Conservation (phyloP, 257 asterid species). For the Solanum ossicruentum region DNA sequence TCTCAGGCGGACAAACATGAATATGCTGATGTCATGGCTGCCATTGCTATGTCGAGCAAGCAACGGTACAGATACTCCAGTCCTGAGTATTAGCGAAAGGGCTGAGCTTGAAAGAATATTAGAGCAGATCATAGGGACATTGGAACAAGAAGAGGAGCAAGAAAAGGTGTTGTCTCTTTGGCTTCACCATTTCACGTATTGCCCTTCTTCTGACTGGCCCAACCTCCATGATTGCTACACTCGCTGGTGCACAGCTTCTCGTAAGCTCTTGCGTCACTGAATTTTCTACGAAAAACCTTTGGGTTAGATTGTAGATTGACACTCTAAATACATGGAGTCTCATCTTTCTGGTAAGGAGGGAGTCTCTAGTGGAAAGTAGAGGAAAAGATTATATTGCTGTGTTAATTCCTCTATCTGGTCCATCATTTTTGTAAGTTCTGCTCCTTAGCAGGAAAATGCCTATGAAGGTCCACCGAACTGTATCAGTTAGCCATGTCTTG, state of each 20-base stretch:
- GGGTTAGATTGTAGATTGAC: neutral
- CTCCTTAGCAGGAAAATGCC: neutral
- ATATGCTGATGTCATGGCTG: slow-evolving; percentile 60
- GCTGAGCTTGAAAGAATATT: slow-evolving; percentile 51
- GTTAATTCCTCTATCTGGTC: neutral
- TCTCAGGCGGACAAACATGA: slow-evolving; percentile 41
- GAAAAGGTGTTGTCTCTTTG: slow-evolving; percentile 73
- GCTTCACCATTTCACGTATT: slow-evolving; percentile 81
- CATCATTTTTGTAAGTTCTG: neutral
- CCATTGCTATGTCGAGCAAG: slow-evolving; percentile 78
- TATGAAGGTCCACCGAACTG: neutral
- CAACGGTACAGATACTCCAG: slow-evolving; percentile 65
- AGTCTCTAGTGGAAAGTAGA: neutral
- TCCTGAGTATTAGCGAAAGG: slow-evolving; percentile 45
- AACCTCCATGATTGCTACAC: slow-evolving; percentile 63
- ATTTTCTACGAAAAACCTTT: neutral
- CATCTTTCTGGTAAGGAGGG: neutral
- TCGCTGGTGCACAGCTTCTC: slow-evolving; percentile 57
- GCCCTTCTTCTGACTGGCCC: slow-evolving; percentile 88
- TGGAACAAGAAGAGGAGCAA: slow-evolving; percentile 66
- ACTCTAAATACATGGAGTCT: neutral
- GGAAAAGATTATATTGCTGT: neutral
- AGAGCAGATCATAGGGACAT: slow-evolving; percentile 44
- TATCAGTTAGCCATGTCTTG: neutral
- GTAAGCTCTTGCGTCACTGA: slow-evolving; percentile 19